Conservation (phyloP, 345 rosid genomes). For the Isatis tinctoria region DNA sequence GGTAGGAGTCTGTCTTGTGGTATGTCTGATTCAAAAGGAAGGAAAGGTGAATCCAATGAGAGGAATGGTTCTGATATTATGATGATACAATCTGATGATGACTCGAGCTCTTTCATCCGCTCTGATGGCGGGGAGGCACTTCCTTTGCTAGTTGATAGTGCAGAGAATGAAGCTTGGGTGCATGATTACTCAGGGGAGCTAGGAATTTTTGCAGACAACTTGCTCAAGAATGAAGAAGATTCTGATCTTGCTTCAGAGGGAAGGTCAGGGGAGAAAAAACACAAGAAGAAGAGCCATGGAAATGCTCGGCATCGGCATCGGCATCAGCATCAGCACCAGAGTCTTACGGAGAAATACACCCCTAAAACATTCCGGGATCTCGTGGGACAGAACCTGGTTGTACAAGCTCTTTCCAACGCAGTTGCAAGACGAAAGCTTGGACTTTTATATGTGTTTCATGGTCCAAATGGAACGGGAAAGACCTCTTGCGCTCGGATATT, state of each 20-base stretch:
- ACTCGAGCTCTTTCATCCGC: slow-evolving; percentile 52
- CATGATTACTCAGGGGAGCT: slow-evolving; percentile 96
- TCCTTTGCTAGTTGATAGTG: slow-evolving; percentile 79
- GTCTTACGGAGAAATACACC: slow-evolving; percentile 76
- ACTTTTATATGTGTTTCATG: slow-evolving; percentile 82
- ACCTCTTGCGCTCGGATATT: slow-evolving; percentile 95
- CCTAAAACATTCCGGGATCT: slow-evolving; percentile 82
- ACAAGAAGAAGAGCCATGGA: slow-evolving; percentile 31
- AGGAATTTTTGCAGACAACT: slow-evolving; percentile 84
- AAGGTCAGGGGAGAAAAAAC: slow-evolving; percentile 51
- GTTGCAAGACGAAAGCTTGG: slow-evolving; percentile 71
- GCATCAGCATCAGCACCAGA: slow-evolving; percentile 48
- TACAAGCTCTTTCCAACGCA: slow-evolving; percentile 93
- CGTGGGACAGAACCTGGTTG: slow-evolving; percentile 85
- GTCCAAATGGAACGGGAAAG: slow-evolving; percentile 98
- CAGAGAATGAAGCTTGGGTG: slow-evolving; percentile 67
- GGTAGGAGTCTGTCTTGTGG: slow-evolving; percentile 99
- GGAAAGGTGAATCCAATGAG: slow-evolving; percentile 57
- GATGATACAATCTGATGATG: slow-evolving; percentile 53
- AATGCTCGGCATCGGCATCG: slow-evolving; percentile 36
- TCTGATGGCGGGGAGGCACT: slow-evolving; percentile 73
- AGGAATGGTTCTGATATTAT: slow-evolving; percentile 63
- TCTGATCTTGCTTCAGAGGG: slow-evolving; percentile 92
- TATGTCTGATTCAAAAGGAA: slow-evolving; percentile 59
- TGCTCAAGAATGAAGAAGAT: slow-evolving; percentile 63